Evolutionary conservation across 805 yeast species (phyloP), one percentile per base, ranked within the genome.

Genomic region (Lachancea sp.): DNA sequence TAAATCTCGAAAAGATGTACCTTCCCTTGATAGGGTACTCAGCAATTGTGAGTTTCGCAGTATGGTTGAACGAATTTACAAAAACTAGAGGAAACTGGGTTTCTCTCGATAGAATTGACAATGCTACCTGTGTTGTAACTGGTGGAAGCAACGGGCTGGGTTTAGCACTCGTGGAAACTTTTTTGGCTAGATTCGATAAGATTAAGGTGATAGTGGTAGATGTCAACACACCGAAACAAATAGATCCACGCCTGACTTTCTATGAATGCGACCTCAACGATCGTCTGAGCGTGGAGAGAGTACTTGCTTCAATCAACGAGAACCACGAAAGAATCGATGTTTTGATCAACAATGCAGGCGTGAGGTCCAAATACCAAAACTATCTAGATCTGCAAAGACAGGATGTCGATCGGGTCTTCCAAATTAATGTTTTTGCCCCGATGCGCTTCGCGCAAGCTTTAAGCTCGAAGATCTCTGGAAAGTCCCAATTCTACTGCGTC

Each of bases 341-440:
- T 1, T 66, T 90, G 12, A 71, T 90, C 41, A 89, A 88, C 61
- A 90, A 89, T 62, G 97, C 96, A 0, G 97, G 88, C 0, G 73
- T 86, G 16, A 70, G 84, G 35, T 71, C 69, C 9, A 81, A 82
- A 1, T 62, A 53, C 37, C 74, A 75, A 50, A 57, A 75, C 2
- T 54, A 86, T 0, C 50, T 73, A 2, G 78, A 81, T 10, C 53
- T 79, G 35, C 53, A 71, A 1, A 70, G 69, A 34, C 73, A 71
- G 1, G 83, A 81, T 36, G 74, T 87, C 41, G 77, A 77, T 38
- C 61, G 65, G 13, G 74, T 81, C 1, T 64, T 86, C 39, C 72
- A 77, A 25, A 78, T 85, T 27, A 89, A 90, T 55, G 69, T 85
- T 5, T 50, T 79, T 9, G 73, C 95, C 8, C 81, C 82, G 36